Conservation (phyloP, 768 basidiomycete genomes). For the Holtermannia corniformis region DNA sequence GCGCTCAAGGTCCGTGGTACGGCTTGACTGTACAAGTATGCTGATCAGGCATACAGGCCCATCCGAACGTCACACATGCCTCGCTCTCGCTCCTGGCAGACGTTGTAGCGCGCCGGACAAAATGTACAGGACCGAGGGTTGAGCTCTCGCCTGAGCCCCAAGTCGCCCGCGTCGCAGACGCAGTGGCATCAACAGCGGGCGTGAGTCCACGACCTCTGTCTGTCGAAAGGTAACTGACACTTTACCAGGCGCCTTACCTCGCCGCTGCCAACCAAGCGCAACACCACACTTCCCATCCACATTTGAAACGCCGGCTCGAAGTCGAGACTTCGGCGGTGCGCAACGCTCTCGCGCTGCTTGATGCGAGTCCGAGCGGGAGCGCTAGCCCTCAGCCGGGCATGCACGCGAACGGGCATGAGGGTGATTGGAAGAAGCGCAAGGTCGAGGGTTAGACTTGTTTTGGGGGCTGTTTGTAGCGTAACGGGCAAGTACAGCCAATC, state of each 20-base stretch:
- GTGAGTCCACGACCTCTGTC: slow-evolving; percentile 2
- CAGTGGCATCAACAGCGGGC: background rate
- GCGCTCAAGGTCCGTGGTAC: slow-evolving; percentile 37
- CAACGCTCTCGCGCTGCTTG: slow-evolving; percentile 31
- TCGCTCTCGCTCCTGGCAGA: slow-evolving; percentile 37
- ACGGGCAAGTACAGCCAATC: too few species aligned
- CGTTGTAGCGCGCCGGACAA: slow-evolving; percentile 35
- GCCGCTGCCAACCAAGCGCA: background rate
- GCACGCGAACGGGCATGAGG: too few species aligned
- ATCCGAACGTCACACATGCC: slow-evolving; percentile 37
- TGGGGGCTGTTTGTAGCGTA: too few species aligned
- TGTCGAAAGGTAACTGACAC: background rate
- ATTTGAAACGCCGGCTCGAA: slow-evolving; percentile 14
- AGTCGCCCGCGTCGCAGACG: background rate
- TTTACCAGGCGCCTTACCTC: background rate
- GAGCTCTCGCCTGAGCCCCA: background rate
- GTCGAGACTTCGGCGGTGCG: slow-evolving; percentile 32
- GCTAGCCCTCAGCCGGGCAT: too few species aligned
- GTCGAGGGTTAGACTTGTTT: too few species aligned
- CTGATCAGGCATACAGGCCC: slow-evolving; percentile 18
- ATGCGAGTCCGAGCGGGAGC: slow-evolving; percentile 17
- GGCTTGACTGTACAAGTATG: background rate
- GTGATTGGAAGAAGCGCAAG: too few species aligned
- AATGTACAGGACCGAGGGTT: slow-evolving; percentile 11
- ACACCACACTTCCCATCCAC: background rate